phyloP scores from a whole-genome alignment of 1,284 basidiomycete genomes.

The Ceratobasidium sp. region DNA sequence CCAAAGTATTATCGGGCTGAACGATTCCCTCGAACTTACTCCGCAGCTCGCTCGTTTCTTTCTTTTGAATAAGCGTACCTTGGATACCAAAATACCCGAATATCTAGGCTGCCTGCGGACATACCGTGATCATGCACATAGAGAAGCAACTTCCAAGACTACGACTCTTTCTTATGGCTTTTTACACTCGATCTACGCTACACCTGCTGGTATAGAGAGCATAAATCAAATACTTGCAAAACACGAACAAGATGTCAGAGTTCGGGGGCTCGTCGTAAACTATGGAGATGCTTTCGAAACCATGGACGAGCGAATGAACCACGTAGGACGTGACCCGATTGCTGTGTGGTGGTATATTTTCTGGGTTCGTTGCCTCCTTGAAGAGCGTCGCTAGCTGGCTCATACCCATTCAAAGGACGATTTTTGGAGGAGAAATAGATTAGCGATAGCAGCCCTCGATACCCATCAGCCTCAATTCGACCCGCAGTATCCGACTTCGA shows the following conservation, averaged over 20 bases:
- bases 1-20: conserved; percentile 74
- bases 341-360: conserved; percentile 88
- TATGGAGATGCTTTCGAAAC: conserved; percentile 67
- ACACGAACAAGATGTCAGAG: conserved; percentile 68
- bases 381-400: neutral
- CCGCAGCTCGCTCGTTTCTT: conserved; percentile 75
- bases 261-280: conserved; percentile 68
- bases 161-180: conserved; percentile 76
- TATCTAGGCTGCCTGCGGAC: conserved; percentile 67
- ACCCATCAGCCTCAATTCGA: conserved; percentile 74
- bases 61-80: conserved; percentile 69
- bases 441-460: conserved; percentile 66
- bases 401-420: conserved; percentile 69
- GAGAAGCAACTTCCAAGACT: conserved; percentile 70
- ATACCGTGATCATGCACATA: conserved; percentile 70
- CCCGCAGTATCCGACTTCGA: conserved; percentile 78
- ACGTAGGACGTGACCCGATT: conserved; percentile 68
- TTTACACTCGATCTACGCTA: conserved; percentile 73
- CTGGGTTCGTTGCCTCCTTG: conserved; percentile 68
- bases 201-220: conserved; percentile 64
- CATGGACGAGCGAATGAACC: conserved; percentile 71
- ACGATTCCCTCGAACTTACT: conserved; percentile 77
- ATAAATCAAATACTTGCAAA: conserved; percentile 66
- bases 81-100: conserved; percentile 64
- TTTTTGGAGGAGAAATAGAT: conserved; percentile 76